Evolutionary conservation across 176 grass and related monocot species (phyloP).

Genomic region (Tuctoria greenei): DNA sequence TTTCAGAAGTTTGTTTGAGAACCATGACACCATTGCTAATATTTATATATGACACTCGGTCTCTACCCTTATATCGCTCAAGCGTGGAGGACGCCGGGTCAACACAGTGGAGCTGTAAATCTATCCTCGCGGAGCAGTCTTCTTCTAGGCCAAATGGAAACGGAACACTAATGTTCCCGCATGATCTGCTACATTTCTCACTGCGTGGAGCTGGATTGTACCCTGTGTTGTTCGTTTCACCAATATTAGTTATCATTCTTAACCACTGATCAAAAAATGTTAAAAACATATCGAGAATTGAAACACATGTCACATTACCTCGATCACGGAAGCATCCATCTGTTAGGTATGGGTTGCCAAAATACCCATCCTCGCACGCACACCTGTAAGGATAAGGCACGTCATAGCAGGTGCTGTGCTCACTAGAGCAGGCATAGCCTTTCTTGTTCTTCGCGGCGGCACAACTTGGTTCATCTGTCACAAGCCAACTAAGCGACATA

Average conservation of each 20-base stretch:
- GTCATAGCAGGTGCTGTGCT: background rate
- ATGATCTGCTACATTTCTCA: background rate
- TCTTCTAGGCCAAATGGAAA: slow-evolving; percentile 22
- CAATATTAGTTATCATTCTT: too few relatives aligned
- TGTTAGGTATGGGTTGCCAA: slow-evolving; percentile 29
- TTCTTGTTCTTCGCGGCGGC: background rate
- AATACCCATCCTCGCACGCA: background rate
- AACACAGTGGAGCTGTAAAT: background rate
- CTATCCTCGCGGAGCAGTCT: background rate
- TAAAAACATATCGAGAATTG: too few relatives aligned
- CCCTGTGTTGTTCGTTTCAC: background rate
- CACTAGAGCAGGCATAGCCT: slow-evolving; percentile 17
- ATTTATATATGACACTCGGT: background rate
- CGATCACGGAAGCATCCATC: slow-evolving; percentile 16
- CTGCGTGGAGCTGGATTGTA: background rate
- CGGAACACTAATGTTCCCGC: slow-evolving; percentile 13
- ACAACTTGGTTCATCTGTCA: background rate
- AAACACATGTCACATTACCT: slow-evolving; percentile 11
- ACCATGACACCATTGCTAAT: background rate
- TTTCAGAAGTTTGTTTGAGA: too few relatives aligned
- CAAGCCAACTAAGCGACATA: background rate
- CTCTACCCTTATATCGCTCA: too few relatives aligned
- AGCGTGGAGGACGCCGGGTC: background rate
- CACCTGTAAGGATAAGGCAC: background rate
- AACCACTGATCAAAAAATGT: too few relatives aligned